Base-by-base conservation (phyloP, 768 basidiomycete species). In the Tremella fuciformis region DNA sequence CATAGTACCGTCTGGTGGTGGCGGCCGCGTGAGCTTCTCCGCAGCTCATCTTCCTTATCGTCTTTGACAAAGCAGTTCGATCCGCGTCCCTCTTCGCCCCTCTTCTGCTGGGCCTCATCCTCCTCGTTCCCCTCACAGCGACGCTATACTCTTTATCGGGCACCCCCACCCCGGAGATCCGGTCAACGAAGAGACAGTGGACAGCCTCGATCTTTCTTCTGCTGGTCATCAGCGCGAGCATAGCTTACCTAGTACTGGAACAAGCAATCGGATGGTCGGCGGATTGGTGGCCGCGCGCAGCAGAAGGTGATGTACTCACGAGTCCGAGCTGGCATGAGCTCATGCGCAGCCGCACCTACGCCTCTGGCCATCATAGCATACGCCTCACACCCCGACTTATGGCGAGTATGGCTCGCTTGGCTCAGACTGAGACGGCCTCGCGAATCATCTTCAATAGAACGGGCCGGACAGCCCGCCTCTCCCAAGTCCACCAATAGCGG, bases 201-300 rank as follows among this genome's bases (percentile, higher is more conserved):
- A 15, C 6, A 6, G 22, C n/a, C 42, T 4, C 22, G 8, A 8
- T 46, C n/a, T 46, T 6, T 15, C 42, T 46, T 46, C 42, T 46
- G n/a, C 6, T 22, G 4, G 15, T 46, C n/a, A 15, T 46, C n/a
- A 6, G n/a, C n/a, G n/a, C 42, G 6, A 46, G n/a, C 8, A 18
- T 34, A 3, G 51, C 18, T 8, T 53, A 53, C 21, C 37, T 39
- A 18, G 37, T 53, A 18, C 16, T 53, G 15, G 51, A 53, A 39
- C 51, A 53, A 34, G 24, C 24, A 3, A 53, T 37, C 26, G 51
- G 51, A 8, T 53, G 51, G 51, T 22, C 18, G n/a, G 25, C 18
- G 6, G 38, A 34, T 8, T 53, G 51, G 51, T 37, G 26, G 18
- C 51, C 51, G n/a, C 25, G 51, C 16, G 51, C 29, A 39, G 24